Base-by-base conservation (phyloP, 495 filamentous ascomycete genomes). In the Zalerion maritima region DNA sequence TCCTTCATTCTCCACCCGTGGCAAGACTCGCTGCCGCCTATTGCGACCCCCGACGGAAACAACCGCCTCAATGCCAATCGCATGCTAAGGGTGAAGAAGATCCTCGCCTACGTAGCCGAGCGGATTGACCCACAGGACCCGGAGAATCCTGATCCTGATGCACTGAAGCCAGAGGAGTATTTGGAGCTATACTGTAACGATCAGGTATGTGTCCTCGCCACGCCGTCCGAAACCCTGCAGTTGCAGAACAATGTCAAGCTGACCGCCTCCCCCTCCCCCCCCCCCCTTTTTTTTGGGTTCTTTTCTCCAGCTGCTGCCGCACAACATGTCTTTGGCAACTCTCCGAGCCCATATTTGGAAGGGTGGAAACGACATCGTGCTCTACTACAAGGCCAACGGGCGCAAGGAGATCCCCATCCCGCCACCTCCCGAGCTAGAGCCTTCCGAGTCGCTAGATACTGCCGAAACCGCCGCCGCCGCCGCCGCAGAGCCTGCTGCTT, bases 11-110 rank as follows among this genome's bases (percentile, higher is more conserved):
- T 97, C 27, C 71, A 86, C 44, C 91, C 89, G 6, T 85, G 75
- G 55, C 69, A 80, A 39, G 76, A 87, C 40, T 55, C 64, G 14
- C 53, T 94, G 32, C 86, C 84, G 3, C 66, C 62, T 29, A 71
- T 82, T 22, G 67, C 64, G 28, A 68, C 73, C 26, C 52, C 69
- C 3, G 77, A 83, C 32, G 66, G 76, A 20, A 89, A 83, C 40
- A 79, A 82, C 28, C 73, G 89, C 17, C 66, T 97, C 34, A 97
- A 96, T 48, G 89, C 89, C 17, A 97, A 96, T 45, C 67, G 89
- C 17, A 96, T 97, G 91, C 66, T 97, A 17, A 70, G 89, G 24
- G 80, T 86, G 3, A 87, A 82, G 58, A 97, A 96, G 61, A 82
- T 97, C n/a, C 53, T 92, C 20, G 74, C 71, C 1, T 97, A 97